These are phyloP conservation scores for Fusarium coicis DNA, from an alignment of 2,329 filamentous ascomycete genomes.

Conservation along the genomic window DNA sequence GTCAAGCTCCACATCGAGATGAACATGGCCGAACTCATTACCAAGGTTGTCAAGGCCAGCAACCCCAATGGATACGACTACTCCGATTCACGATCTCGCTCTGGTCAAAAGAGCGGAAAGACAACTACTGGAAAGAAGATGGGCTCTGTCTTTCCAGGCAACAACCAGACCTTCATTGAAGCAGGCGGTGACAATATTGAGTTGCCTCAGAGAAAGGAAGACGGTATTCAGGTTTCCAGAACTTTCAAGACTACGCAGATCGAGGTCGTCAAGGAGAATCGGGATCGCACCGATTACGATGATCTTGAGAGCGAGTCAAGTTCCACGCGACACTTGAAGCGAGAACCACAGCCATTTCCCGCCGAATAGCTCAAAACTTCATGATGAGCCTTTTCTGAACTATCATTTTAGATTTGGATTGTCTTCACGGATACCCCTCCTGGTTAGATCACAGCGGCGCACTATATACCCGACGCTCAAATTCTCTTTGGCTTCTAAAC, in stretches of 20 bases:
- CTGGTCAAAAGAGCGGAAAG: constrained; percentile 34
- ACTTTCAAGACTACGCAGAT: constrained; percentile 42
- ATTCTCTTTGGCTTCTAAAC: neutral
- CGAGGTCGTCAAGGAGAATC: constrained; percentile 24
- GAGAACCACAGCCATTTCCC: constrained; percentile 31
- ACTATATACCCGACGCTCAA: neutral
- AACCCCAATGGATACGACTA: constrained; percentile 42
- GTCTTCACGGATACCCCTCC: neutral
- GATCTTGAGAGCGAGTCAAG: constrained; percentile 43
- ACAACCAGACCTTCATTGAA: constrained; percentile 37
- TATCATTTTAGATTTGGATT: neutral
- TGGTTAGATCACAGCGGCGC: neutral
- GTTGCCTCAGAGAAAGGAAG: constrained; percentile 21
- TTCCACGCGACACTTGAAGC: constrained; percentile 39
- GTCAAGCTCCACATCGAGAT: constrained; percentile 66
- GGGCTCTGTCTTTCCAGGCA: constrained; percentile 34
- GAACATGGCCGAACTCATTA: constrained; percentile 64
- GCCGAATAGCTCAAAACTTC: neutral
- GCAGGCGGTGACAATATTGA: constrained; percentile 36
- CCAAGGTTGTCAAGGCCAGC: constrained; percentile 48
- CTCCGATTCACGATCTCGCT: constrained; percentile 35
- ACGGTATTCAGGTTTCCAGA: constrained; percentile 41
- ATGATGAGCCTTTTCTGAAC: neutral
- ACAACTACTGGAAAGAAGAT: constrained; percentile 21
- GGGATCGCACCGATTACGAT: constrained; percentile 33